These are phyloP conservation scores for Sanghuangporus baumii DNA, from an alignment of 1,284 basidiomycete species.

Conservation along the genomic window DNA sequence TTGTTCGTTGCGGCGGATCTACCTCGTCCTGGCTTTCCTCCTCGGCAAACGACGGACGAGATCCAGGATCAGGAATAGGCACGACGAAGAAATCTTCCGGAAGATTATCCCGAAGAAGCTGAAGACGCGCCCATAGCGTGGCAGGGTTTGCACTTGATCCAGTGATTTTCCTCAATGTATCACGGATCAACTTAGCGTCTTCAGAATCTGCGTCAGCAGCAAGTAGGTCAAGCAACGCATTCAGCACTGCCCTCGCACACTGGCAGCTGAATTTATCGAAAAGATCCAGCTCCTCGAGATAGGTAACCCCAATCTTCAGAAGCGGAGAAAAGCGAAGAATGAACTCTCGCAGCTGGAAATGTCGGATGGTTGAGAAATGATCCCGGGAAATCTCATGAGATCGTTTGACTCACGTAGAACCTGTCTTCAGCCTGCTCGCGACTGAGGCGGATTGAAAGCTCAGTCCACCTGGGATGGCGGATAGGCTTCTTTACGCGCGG, in stretches of 20 bases:
- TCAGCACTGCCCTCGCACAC: conserved; percentile 53
- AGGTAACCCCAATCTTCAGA: conserved; percentile 46
- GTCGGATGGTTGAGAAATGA: not conserved
- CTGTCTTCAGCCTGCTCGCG: conserved; percentile 49
- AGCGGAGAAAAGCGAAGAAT: conserved; percentile 52
- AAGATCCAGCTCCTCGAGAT: conserved; percentile 62
- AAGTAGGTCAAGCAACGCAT: conserved; percentile 53
- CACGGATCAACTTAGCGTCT: conserved; percentile 36
- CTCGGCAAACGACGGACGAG: conserved; percentile 25
- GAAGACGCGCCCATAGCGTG: conserved; percentile 55
- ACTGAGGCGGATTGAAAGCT: conserved; percentile 39
- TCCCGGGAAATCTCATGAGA: not conserved
- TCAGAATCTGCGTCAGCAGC: conserved; percentile 35
- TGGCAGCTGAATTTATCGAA: conserved; percentile 52
- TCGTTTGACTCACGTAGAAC: conserved; percentile 29
- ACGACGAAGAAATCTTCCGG: conserved; percentile 2
- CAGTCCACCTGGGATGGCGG: conserved; percentile 40
- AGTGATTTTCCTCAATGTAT: conserved; percentile 46
- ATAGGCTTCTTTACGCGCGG: conserved; percentile 23
- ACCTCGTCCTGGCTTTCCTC: conserved; percentile 25
- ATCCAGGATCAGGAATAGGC: conserved; percentile 22
- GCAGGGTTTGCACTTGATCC: conserved; percentile 47
- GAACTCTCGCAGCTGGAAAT: conserved; percentile 59
- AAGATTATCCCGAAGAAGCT: conserved; percentile 36
- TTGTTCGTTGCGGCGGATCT: conserved; percentile 45